Evolutionary conservation across 371 early-diverging fungal genomes (phyloP).

Genomic region (Mortierella sp.): DNA sequence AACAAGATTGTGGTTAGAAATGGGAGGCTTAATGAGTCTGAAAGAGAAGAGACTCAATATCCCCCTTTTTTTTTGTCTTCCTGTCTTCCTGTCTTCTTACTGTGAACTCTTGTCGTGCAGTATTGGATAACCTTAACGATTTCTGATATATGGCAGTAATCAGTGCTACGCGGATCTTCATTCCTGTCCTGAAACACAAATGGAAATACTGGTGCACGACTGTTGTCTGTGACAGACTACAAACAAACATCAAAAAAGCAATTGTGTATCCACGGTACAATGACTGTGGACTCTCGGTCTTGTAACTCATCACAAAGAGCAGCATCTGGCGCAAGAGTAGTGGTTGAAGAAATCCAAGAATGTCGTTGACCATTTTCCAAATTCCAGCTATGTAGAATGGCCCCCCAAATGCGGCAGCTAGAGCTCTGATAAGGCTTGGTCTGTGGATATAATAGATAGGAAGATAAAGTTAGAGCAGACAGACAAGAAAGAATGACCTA

Average conservation of each 20-base stretch:
- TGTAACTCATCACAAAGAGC: slow-evolving; percentile 75
- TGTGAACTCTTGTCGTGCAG: slow-evolving; percentile 84
- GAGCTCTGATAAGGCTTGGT: slow-evolving; percentile 81
- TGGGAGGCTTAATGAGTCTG: too few species aligned
- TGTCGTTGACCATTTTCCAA: slow-evolving; percentile 86
- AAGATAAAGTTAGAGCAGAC: neutral
- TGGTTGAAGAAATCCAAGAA: slow-evolving; percentile 89
- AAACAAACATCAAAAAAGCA: slow-evolving; percentile 81
- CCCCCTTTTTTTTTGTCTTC: too few species aligned
- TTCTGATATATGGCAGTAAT: slow-evolving; percentile 93
- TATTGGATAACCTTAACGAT: slow-evolving; percentile 82
- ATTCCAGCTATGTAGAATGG: slow-evolving; percentile 78
- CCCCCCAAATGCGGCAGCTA: slow-evolving; percentile 73
- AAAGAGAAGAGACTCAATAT: too few species aligned
- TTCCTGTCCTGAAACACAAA: slow-evolving; percentile 79
- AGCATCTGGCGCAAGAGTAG: slow-evolving; percentile 81
- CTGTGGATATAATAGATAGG: neutral
- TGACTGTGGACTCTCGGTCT: slow-evolving; percentile 65
- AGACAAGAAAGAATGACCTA: too few species aligned
- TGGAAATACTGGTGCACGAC: slow-evolving; percentile 95
- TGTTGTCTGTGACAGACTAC: slow-evolving; percentile 85
- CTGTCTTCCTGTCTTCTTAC: too few species aligned
- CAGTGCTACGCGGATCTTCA: slow-evolving; percentile 88
- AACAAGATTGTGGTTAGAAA: neutral
- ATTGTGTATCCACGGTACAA: slow-evolving; percentile 74